These are phyloP conservation scores for Aspergillus unguis DNA, from an alignment of 2,329 filamentous ascomycete genomes.

Conservation along the genomic window DNA sequence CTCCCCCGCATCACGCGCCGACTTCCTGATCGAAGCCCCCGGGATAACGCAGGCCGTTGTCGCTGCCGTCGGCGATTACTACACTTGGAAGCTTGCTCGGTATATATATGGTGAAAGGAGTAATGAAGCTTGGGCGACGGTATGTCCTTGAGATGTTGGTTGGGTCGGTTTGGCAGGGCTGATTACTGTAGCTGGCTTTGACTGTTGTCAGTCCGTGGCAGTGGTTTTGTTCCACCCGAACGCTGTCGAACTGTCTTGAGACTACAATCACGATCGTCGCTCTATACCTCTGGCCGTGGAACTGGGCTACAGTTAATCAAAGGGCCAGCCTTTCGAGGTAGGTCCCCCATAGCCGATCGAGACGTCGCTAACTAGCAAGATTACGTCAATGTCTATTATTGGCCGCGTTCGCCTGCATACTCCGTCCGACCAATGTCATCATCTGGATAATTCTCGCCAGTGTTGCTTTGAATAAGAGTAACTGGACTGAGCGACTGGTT, in stretches of 20 bases:
- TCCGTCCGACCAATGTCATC: conserved; percentile 84
- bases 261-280: conserved; percentile 80
- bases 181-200: conserved; percentile 60
- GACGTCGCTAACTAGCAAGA: conserved; percentile 33
- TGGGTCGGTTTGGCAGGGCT: conserved; percentile 9
- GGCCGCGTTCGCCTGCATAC: conserved; percentile 75
- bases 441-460: conserved; percentile 72
- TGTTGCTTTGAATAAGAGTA: conserved; percentile 49
- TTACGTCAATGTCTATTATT: conserved; percentile 65
- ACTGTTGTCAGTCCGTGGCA: conserved; percentile 82
- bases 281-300: conserved; percentile 84
- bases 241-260: conserved; percentile 91
- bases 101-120: conserved; percentile 66
- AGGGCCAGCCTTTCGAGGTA: conserved; percentile 26
- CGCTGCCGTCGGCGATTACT: conserved; percentile 77
- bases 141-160: conserved; percentile 37
- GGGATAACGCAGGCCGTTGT: conserved; percentile 72
- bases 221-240: conserved; percentile 91
- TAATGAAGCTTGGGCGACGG: conserved; percentile 65
- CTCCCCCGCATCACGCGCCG: conserved; percentile 56
- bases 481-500: conserved; percentile 44
- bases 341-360: neutral
- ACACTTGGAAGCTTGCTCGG: conserved; percentile 77
- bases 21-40: conserved; percentile 68
- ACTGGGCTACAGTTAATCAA: conserved; percentile 47